phyloP scores from a whole-genome alignment of 352 stramenopile genomes.

The Heterotrichella gracilis region DNA sequence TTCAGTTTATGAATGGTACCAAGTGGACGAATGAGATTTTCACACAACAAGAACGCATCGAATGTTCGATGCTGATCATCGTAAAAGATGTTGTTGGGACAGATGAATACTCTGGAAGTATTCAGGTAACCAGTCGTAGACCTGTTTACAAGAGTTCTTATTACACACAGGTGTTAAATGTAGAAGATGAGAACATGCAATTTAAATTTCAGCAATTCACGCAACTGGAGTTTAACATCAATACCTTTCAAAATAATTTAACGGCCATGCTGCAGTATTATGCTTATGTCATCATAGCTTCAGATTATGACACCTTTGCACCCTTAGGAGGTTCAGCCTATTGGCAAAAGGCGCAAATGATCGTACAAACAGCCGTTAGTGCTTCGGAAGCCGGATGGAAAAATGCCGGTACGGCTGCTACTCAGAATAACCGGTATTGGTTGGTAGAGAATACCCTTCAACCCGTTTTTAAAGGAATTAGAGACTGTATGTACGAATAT shows the following conservation, averaged over 20 bases:
- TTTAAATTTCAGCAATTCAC: constrained; percentile 8
- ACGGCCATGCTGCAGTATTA: neutral
- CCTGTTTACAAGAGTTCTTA: neutral
- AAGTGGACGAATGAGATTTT: neutral
- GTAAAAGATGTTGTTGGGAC: neutral
- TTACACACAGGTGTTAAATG: neutral
- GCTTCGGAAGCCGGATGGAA: neutral
- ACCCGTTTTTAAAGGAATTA: neutral
- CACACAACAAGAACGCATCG: neutral
- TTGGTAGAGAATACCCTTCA: neutral
- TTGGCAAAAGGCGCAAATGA: neutral
- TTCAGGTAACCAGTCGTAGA: neutral
- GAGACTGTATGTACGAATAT: neutral
- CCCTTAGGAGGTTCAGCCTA: neutral
- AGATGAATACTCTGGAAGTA: neutral
- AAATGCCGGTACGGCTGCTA: neutral
- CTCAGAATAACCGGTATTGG: neutral
- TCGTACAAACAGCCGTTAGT: neutral
- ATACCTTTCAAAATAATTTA: neutral
- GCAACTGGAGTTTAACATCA: neutral
- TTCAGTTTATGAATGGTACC: neutral
- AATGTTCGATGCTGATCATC: neutral
- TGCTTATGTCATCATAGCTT: neutral
- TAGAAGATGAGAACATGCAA: neutral
- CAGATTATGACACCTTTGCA: neutral